A percentile compares a stretch with the other conserved stretches of the same genome.
Conservation (phyloP, 768 basidiomycete genomes). For the Calocera viscosa region DNA sequence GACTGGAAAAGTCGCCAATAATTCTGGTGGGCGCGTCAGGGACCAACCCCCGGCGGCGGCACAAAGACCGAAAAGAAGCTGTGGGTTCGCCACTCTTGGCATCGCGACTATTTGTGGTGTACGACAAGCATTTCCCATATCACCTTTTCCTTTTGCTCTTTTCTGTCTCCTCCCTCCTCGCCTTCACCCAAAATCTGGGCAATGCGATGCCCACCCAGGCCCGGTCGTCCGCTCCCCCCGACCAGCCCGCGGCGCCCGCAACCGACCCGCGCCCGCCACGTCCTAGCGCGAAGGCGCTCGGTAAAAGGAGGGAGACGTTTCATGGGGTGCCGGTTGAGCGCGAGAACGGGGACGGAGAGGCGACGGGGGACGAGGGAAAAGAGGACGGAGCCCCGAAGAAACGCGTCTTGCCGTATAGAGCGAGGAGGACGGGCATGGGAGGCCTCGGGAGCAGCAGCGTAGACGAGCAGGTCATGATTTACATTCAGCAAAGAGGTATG, state of each 20-base stretch:
- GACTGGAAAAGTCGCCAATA: neutral
- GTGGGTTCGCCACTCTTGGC: neutral
- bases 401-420: constrained; percentile 70
- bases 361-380: constrained; percentile 11
- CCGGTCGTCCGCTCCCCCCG: constrained; percentile 6
- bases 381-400: constrained; percentile 28
- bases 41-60: neutral
- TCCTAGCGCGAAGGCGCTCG: constrained; percentile 12
- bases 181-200: neutral
- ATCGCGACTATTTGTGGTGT: neutral
- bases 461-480: constrained; percentile 74
- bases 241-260: neutral
- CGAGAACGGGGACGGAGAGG: neutral
- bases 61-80: neutral
- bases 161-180: neutral
- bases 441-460: constrained; percentile 68
- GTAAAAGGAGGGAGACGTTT: constrained; percentile 10
- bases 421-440: constrained; percentile 59
- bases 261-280: neutral
- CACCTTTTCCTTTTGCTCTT: neutral
- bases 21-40: neutral
- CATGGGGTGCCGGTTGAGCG: neutral
- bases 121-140: neutral
- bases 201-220: constrained; percentile 1
- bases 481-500: constrained; percentile 54